Conservation (phyloP, 371 early-diverging fungal species). For the Mortierella sp. region DNA sequence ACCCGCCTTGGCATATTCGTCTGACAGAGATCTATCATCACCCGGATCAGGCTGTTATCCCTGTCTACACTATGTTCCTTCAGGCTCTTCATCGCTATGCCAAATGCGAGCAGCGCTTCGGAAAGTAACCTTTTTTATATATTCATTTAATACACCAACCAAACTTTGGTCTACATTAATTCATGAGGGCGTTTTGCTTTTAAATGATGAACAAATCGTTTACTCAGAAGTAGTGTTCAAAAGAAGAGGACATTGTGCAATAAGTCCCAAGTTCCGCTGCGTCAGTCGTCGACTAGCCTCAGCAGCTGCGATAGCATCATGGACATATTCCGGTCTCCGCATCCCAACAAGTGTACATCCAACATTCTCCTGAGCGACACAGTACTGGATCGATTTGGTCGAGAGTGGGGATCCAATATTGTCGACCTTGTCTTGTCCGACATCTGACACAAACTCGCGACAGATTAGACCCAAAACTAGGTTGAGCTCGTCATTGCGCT, state of each 20-base stretch:
- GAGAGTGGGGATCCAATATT: conserved; percentile 67
- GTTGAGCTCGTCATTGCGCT: conserved; percentile 78
- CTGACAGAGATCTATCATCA: conserved; percentile 69
- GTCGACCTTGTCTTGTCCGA: conserved; percentile 43
- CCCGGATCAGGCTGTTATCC: conserved; percentile 46
- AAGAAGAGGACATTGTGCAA: conserved; percentile 51
- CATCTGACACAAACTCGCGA: conserved; percentile 53
- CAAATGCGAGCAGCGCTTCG: conserved; percentile 69
- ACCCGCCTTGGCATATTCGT: conserved; percentile 76
- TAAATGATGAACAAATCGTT: neutral
- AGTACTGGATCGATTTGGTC: conserved; percentile 65
- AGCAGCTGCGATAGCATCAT: conserved; percentile 64
- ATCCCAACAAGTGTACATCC: conserved; percentile 85
- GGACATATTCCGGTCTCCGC: conserved; percentile 73
- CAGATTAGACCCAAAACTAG: conserved; percentile 71
- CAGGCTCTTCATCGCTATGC: conserved; percentile 64
- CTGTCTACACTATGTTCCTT: conserved; percentile 62
- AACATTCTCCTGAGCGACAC: conserved; percentile 65
- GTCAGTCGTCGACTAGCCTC: conserved; percentile 37
- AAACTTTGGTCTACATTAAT: neutral
- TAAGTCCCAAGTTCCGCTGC: conserved; percentile 24
- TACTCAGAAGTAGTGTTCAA: conserved; percentile 20
- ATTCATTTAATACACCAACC: neutral
- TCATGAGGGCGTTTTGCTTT: neutral
- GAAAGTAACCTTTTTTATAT: conserved; percentile 32